phyloP scores from a whole-genome alignment of 2,329 filamentous ascomycete species.

The Neofusicoccum ribis region DNA sequence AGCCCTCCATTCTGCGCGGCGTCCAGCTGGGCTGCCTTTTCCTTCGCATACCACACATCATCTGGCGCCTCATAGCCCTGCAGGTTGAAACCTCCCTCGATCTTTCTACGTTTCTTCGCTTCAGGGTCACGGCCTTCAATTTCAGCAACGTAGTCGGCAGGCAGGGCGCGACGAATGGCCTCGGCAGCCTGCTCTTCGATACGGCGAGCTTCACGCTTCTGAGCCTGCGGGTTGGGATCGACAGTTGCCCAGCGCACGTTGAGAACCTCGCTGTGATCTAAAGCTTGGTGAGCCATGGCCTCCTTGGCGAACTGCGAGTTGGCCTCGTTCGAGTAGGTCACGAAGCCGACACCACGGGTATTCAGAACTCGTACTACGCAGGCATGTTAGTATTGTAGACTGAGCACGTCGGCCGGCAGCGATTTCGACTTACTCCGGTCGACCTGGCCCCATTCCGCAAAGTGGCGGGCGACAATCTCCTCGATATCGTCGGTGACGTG shows the following conservation, averaged over 20 bases:
- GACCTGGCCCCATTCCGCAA: constrained; percentile 93
- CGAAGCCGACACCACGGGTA: constrained; percentile 84
- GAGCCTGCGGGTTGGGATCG: constrained; percentile 92
- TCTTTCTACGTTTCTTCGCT: constrained; percentile 81
- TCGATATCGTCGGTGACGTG: constrained; percentile 97
- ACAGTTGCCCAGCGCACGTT: constrained; percentile 98
- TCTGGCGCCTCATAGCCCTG: constrained; percentile 93
- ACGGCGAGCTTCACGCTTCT: constrained; percentile 82
- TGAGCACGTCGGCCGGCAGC: neutral
- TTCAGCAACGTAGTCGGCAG: constrained; percentile 87
- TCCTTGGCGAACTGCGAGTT: constrained; percentile 58
- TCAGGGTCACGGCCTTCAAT: constrained; percentile 89
- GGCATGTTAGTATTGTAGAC: neutral
- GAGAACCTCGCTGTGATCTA: constrained; percentile 88
- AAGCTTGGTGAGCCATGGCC: constrained; percentile 89
- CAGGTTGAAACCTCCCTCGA: constrained; percentile 85
- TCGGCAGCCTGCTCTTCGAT: constrained; percentile 97
- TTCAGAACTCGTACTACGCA: constrained; percentile 73
- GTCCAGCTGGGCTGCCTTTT: constrained; percentile 65
- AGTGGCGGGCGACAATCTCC: constrained; percentile 90
- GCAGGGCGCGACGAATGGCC: constrained; percentile 82
- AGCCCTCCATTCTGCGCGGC: constrained; percentile 62
- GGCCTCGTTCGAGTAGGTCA: constrained; percentile 87
- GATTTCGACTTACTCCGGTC: constrained; percentile 61
- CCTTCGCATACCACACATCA: constrained; percentile 86